Evolutionary conservation across 2,329 filamentous ascomycete genomes (phyloP), one percentile per base, ranked within the genome.

Genomic region (Exophiala alcalophila): DNA sequence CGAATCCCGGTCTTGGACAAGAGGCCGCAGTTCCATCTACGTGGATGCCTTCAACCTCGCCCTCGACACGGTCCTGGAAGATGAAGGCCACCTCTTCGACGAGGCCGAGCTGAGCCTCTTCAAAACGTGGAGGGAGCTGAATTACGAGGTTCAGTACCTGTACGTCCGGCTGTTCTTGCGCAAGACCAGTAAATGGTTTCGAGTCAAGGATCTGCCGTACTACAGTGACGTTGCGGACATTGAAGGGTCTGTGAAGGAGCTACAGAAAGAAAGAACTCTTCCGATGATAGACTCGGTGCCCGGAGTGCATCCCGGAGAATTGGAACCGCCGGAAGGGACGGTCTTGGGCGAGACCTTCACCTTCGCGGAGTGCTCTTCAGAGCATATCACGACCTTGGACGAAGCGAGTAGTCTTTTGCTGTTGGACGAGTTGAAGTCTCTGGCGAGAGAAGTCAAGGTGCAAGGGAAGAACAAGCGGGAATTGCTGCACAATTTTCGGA

Each of bases 21-120:
- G 75, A 57, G 87, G 88, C 0, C 82, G 80, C 61, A 94, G 83
- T 58, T 97, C 90, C 1, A 87, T 98, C 41, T 98, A 98, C 58
- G 88, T 96, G 12, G 92, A 98, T 66, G 92, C 92, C 1, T 98
- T 98, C 71, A 95, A 95, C 59, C 72, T 97, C 10, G 88, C 91
- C 2, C 69, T 98, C 34, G 83, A 91, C 46, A 95, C 87, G 0
- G 92, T 98, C 3, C 68, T 97, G 9, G 81, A 87, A 34, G 87
- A 97, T 44, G 92, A 98, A 65, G 76, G 78, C 1, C 87, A 95
- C 64, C 69, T 98, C 0, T 98, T 97, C 61, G 78, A 92, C 57
- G 77, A 81, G 44, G 82, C 80, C 12, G 92, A 98, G 64, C 77
- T 74, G 57, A 71, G 76, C 10, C 74, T 97, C 0, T 97, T 98